Evolutionary conservation across 2,329 filamentous ascomycete genomes (phyloP), one percentile per base, ranked within the genome.

Genomic region (Phyllosticta capitalensis): DNA sequence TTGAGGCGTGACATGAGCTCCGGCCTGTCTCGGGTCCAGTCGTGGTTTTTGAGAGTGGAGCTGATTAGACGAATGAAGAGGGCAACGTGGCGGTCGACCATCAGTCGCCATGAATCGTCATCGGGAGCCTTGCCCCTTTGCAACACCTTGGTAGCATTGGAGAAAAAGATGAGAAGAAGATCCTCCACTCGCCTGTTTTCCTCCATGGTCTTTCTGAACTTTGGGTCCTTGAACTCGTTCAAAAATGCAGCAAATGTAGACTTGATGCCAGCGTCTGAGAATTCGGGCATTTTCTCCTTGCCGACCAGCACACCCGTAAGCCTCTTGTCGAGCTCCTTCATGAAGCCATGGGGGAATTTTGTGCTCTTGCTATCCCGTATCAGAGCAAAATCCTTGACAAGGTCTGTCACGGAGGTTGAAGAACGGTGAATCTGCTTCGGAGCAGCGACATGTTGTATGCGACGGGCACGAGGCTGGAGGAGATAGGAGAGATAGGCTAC

Each of bases 181-280:
- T 95, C 92, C 74, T 99, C 94, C 21, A 95, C 87, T 68, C 92
- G 87, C 63, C 92, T 84, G 72, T 96, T 92, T 75, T 95, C 95
- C 69, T 96, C 91, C 78, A 96, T 90, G 61, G 86, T 87, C 76
- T 91, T 95, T 65, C 90, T 87, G 69, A 96, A 96, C 52, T 84
- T 85, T 63, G 86, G 86, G 63, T 95, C 90, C 66, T 92, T 96
- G 72, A 99, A 89, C 60, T 90, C 88, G 61, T 92, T 96, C 71
- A 96, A 87, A 64, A 96, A 96, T 64, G 90, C 89, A 59, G 90
- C 94, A 76, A 99, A 99, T 1, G 90, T 95, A 63, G 92, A 83
- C 76, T 96, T 96, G 64, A 99, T 87, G 24, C 87, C 79, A n/a
- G 89, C 80, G 77, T 99, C 94, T 69, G 88, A 89, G 75, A 88